phyloP scores from a whole-genome alignment of 2,329 filamentous ascomycete genomes.

The Colletotrichum lupini region DNA sequence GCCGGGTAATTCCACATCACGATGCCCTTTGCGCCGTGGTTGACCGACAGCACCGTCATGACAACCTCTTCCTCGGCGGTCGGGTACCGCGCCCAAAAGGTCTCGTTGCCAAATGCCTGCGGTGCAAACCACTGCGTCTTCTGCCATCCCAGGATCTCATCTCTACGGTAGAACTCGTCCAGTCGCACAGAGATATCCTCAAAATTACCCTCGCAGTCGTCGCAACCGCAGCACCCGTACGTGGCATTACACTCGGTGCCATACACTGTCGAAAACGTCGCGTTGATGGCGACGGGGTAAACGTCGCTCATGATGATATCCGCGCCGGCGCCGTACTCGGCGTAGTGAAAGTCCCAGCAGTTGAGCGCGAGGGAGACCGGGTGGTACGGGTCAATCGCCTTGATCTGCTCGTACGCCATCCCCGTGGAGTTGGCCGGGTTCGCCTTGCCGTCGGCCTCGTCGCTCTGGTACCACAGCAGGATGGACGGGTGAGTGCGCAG shows the following conservation, averaged over 20 bases:
- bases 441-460: constrained; percentile 32
- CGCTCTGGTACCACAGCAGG: constrained; percentile 33
- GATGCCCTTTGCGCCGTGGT: constrained; percentile 56
- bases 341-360: constrained; percentile 71
- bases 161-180: constrained; percentile 51
- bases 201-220: constrained; percentile 66
- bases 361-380: constrained; percentile 69
- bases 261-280: constrained; percentile 62
- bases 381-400: constrained; percentile 68
- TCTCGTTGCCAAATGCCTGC: constrained; percentile 60
- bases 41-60: constrained; percentile 57
- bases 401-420: constrained; percentile 56
- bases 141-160: constrained; percentile 55
- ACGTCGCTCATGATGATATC: constrained; percentile 71
- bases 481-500: constrained; percentile 26
- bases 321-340: constrained; percentile 62
- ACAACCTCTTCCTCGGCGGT: constrained; percentile 54
- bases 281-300: constrained; percentile 69
- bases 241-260: constrained; percentile 67
- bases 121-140: constrained; percentile 57
- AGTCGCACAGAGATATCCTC: constrained; percentile 60
- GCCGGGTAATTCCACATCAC: constrained; percentile 59
- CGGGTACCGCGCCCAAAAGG: constrained; percentile 60
- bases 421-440: constrained; percentile 60
- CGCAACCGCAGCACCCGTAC: constrained; percentile 72